Conservation (phyloP, 2,329 filamentous ascomycete species). For the Cordyceps militaris region DNA sequence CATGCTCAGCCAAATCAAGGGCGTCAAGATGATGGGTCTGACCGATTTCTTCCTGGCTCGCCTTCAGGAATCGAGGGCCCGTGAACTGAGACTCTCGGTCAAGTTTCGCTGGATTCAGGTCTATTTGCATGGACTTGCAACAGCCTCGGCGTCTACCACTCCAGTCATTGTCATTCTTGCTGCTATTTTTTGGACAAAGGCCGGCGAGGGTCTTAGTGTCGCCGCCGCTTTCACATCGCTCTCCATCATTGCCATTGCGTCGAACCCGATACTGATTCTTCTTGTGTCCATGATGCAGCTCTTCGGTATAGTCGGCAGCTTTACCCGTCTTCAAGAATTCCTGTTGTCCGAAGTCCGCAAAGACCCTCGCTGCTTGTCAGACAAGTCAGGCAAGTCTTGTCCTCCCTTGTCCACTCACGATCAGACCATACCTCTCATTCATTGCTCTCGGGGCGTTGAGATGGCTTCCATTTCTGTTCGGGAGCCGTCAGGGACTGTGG, state of each 20-base stretch:
- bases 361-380: conserved; percentile 9
- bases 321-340: conserved; percentile 27
- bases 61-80: conserved; percentile 28
- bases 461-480: neutral
- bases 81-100: conserved; percentile 33
- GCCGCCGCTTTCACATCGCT: conserved; percentile 30
- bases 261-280: conserved; percentile 26
- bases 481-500: neutral
- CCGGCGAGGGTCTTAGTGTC: conserved; percentile 23
- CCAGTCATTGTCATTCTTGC: conserved; percentile 28
- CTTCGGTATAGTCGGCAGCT: conserved; percentile 26
- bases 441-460: neutral
- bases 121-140: conserved; percentile 23
- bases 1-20: conserved; percentile 36
- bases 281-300: conserved; percentile 28
- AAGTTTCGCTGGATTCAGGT: conserved; percentile 30
- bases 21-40: conserved; percentile 38
- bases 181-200: conserved; percentile 27
- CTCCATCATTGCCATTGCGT: conserved; percentile 28
- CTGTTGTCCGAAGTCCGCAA: conserved; percentile 22
- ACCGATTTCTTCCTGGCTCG: conserved; percentile 25
- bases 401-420: neutral
- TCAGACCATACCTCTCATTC: neutral
- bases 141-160: conserved; percentile 23
- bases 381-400: neutral